phyloP scores from a whole-genome alignment of 2,329 filamentous ascomycete genomes.

The Colletotrichum limetticola region DNA sequence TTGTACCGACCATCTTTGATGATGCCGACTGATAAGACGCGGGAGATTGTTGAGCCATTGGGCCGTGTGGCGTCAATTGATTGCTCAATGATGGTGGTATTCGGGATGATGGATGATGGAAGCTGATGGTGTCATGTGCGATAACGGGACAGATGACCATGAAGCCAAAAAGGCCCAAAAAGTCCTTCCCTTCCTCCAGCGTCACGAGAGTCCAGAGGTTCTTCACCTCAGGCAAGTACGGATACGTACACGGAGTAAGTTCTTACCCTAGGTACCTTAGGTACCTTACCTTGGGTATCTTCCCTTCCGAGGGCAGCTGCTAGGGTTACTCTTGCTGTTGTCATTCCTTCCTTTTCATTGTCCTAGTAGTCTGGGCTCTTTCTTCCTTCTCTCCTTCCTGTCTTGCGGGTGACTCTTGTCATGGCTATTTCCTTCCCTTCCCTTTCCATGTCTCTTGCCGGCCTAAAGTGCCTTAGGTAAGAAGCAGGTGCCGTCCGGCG shows the following conservation, averaged over 20 bases:
- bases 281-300: no score
- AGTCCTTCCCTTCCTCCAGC: not conserved
- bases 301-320: no score
- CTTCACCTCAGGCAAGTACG: not conserved
- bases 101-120: no score
- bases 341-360: not conserved
- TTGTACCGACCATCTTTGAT: not conserved
- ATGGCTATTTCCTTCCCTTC: not conserved
- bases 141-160: no score
- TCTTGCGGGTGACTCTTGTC: not conserved
- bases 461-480: not conserved
- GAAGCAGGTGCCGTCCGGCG: not conserved
- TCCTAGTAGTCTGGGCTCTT: not conserved
- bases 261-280: not conserved
- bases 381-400: not conserved
- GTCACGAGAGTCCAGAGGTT: not conserved
- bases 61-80: not conserved
- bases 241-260: not conserved
- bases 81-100: not conserved
- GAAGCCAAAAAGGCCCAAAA: not conserved
- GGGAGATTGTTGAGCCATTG: not conserved
- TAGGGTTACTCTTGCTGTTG: not conserved
- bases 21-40: slow-evolving; percentile 1
- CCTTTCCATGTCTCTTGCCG: slow-evolving; percentile 5
- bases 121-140: no score